A percentile compares a stretch with the other conserved stretches of the same genome.
phyloP scores from a whole-genome alignment of 495 filamentous ascomycete species.

The Daldinia vernicosa region DNA sequence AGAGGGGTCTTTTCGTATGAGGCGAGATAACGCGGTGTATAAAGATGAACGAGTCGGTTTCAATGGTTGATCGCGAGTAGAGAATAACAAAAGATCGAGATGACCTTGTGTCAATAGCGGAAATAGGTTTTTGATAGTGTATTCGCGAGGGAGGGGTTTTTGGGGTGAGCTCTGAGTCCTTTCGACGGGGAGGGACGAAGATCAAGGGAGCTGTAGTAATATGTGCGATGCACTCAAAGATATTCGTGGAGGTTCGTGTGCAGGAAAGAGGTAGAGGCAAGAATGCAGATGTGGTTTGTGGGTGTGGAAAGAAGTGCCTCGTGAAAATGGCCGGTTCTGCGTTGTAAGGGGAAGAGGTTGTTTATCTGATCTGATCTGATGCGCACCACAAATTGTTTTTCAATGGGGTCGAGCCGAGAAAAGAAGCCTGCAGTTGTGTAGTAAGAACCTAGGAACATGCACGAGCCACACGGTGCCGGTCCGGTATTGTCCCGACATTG shows the following conservation, averaged over 20 bases:
- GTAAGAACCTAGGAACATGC: background rate
- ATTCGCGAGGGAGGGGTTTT: background rate
- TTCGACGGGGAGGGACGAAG: background rate
- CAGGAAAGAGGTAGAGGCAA: constrained; percentile 3
- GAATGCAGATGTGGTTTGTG: constrained; percentile 6
- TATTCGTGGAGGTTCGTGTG: background rate
- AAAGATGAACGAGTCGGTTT: constrained; percentile 3
- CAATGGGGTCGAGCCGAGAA: constrained; percentile 21
- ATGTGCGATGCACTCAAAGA: background rate
- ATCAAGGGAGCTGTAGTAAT: background rate
- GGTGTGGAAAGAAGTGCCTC: constrained; percentile 13
- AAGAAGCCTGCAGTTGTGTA: background rate
- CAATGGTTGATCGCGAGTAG: background rate
- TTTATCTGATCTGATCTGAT: constrained; percentile 29
- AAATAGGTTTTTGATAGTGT: background rate
- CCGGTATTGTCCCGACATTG: constrained; percentile 28
- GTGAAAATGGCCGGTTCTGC: constrained; percentile 11
- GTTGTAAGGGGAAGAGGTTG: constrained; percentile 9
- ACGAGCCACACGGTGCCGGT: constrained; percentile 24
- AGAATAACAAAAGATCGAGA: constrained; percentile 5
- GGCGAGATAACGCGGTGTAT: constrained; percentile 1
- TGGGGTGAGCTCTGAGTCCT: constrained; percentile 1
- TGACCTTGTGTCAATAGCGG: background rate
- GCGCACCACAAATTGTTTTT: constrained; percentile 33
- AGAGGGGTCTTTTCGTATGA: constrained; percentile 1